phyloP scores from a whole-genome alignment of 305 asterid species.

The Fraxinus sp. region DNA sequence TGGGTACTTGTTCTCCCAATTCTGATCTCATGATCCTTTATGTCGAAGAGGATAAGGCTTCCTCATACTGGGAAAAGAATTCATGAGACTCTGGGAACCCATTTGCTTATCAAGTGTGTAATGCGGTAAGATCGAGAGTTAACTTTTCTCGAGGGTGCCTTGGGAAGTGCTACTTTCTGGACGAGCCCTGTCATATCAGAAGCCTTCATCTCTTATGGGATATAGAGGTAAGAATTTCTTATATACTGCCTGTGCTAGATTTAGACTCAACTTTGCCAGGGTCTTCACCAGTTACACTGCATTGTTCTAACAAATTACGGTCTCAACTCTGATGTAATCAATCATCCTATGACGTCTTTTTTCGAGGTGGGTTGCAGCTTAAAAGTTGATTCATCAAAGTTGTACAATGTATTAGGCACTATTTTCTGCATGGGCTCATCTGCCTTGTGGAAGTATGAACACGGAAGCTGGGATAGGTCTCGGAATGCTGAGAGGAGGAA shows the following conservation, averaged over 20 bases:
- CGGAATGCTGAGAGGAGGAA: constrained; percentile 1
- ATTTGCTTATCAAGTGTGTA: constrained; percentile 6
- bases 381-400: constrained; percentile 5
- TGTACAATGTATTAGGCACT: constrained; percentile 15
- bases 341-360: background rate
- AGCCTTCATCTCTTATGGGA: constrained; percentile 1
- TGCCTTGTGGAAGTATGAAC: background rate
- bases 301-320: constrained; percentile 17
- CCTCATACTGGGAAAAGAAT: constrained; percentile 4
- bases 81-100: background rate
- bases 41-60: constrained; percentile 17
- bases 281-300: constrained; percentile 14
- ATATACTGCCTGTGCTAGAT: constrained; percentile 2
- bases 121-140: constrained; percentile 1
- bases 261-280: constrained; percentile 16
- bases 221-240: constrained; percentile 17
- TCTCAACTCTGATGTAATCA: background rate
- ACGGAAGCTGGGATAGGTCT: constrained; percentile 4
- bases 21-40: constrained; percentile 18
- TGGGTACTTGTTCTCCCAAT: background rate
- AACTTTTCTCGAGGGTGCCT: background rate
- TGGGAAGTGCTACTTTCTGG: background rate
- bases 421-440: constrained; percentile 10
- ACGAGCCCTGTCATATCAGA: background rate
- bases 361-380: constrained; percentile 16